A percentile compares a stretch with the other conserved stretches of the same genome.
Evolutionary conservation across 306 rosid genomes (phyloP).

Genomic region (Fragaria vesca): DNA sequence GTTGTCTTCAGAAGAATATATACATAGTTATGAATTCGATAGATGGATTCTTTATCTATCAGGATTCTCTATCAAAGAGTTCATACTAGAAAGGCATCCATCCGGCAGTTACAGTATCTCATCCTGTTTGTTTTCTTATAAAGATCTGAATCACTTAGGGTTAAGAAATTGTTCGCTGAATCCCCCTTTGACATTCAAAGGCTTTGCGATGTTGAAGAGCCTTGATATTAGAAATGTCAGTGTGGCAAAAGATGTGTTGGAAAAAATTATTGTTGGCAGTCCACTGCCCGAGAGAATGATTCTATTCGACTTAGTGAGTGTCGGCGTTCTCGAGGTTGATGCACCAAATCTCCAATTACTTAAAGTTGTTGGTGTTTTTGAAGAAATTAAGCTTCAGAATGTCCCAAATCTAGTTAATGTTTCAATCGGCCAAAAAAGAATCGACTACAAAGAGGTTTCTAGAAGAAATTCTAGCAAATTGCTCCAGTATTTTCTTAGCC

Average conservation of each 20-base stretch:
- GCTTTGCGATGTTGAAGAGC: conserved; percentile 52
- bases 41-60: conserved; percentile 39
- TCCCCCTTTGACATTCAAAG: conserved; percentile 47
- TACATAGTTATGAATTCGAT: conserved; percentile 21
- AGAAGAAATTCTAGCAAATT: conserved; percentile 25
- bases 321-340: conserved; percentile 39
- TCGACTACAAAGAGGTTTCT: too few relatives aligned
- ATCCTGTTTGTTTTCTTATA: conserved; percentile 45
- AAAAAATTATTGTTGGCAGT: conserved; percentile 43
- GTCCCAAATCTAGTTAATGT: conserved; percentile 43
- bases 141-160: conserved; percentile 44
- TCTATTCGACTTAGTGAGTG: conserved; percentile 49
- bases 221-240: conserved; percentile 58
- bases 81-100: conserved; percentile 37
- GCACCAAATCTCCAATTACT: conserved; percentile 51
- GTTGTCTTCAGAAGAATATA: conserved; percentile 39
- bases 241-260: conserved; percentile 43
- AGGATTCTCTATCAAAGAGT: not conserved
- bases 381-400: conserved; percentile 42
- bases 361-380: conserved; percentile 49
- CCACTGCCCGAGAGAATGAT: conserved; percentile 49
- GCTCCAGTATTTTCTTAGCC: conserved; percentile 41
- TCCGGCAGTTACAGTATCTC: conserved; percentile 35
- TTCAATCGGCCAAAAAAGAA: conserved; percentile 22
- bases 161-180: conserved; percentile 50